A percentile compares a stretch with the other conserved stretches of the same genome.
phyloP scores from a whole-genome alignment of 78 protist genomes.

The Thecamonas trahens region DNA sequence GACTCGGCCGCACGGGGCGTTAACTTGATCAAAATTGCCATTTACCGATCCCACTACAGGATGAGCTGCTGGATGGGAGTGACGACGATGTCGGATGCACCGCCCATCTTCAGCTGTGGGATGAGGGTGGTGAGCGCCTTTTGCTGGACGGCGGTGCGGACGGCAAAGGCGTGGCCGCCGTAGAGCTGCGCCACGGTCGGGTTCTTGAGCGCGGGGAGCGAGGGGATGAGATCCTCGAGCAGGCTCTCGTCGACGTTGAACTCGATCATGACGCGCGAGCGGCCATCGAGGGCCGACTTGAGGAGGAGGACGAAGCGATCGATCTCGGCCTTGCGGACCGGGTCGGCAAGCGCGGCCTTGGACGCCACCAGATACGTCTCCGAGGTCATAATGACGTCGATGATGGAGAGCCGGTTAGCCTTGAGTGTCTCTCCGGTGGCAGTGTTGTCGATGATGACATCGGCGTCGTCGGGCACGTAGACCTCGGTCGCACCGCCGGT shows the following conservation, averaged over 20 bases:
- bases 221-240: neutral
- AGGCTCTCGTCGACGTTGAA: neutral
- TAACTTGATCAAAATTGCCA: too few relatives aligned
- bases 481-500: constrained; percentile 7
- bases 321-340: too few relatives aligned
- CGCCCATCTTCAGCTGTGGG: neutral
- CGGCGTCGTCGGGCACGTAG: constrained; percentile 10
- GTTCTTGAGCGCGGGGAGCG: neutral
- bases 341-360: too few relatives aligned
- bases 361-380: neutral
- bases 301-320: too few relatives aligned
- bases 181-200: neutral
- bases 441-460: constrained; percentile 11
- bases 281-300: too few relatives aligned
- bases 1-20: too few relatives aligned
- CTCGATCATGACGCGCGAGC: neutral
- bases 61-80: neutral
- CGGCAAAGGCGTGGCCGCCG: neutral
- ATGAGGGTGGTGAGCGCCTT: too few relatives aligned
- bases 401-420: neutral
- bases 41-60: too few relatives aligned
- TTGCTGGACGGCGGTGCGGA: too few relatives aligned
- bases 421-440: neutral
- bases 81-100: neutral
- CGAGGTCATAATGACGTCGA: neutral